Evolutionary conservation across 192 early-diverging fungal genomes (phyloP), one percentile per base, ranked within the genome.

Genomic region (Backusella macrospora): DNA sequence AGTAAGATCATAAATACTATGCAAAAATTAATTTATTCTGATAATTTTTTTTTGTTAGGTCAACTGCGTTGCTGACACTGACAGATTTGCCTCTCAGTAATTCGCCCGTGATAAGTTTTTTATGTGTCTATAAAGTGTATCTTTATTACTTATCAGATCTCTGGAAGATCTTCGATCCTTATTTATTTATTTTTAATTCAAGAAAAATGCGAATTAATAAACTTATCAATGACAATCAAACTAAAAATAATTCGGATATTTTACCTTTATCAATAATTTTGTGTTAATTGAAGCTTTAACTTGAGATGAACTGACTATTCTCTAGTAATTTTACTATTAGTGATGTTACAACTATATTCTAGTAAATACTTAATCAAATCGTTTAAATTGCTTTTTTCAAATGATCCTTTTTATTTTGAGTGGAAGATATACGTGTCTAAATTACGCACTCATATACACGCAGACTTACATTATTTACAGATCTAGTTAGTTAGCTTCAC

Each of bases 1-100:
- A 26, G 72, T 71, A 71, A 71, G 26, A 59, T 18, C 4, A 59
- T 26, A 59, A 3, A 16, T 7, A 59, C 26, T 18, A 26, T 26
- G 13, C 52, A 59, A 59, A 59, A 59, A 59, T 18, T 26, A 59
- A 59, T 59, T 10, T 23, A 59, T 59, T 13, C 26, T 59, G 23
- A 59, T 12, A 26, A 5, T 59, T 59, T 23, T 26, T 59, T 10
- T 59, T 12, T n/a, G n/a, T 26, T 34, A 59, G 52, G 21, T 68
- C 13, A 46, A 68, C 15, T 68, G 67, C 15, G 43, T 43, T 34
- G 45, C 67, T 43, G 42, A 26, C 45, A 45, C 10, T 29, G 67
- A 68, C 52, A 59, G 52, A 59, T 59, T 59, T n/a, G 21, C 52
- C 5, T 13, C 52, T 59, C 21, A 59, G 10, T 59, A 59, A 59